Base-by-base conservation (phyloP, 2,329 filamentous ascomycete species). In the Stachybotrys chartarum region DNA sequence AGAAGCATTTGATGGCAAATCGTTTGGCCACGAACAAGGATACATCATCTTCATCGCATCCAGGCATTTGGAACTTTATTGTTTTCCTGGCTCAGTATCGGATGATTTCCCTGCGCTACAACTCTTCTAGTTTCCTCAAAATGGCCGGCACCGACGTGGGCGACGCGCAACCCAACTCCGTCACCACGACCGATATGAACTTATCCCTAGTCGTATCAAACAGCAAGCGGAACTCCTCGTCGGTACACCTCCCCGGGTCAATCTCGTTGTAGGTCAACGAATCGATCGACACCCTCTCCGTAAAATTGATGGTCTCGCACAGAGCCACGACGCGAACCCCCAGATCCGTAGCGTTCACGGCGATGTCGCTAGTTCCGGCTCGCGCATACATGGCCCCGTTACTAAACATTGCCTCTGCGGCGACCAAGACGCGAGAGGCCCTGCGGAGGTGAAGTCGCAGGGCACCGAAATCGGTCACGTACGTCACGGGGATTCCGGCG, bases 231-330 rank as follows among this genome's bases (percentile, higher is more conserved):
- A 84, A 82, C 4, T 71, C 73, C 45, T 75, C 75, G 17, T 74
- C 72, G 16, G 78, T 75, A 73, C 73, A 90, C 79, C 70, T 88
- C 83, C 72, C 90, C 66, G 70, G 92, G 80, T 73, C 91, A 59
- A 97, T 87, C 75, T 99, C 94, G 70, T 99, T 99, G 65, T 91
- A 87, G 47, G 94, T 93, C 61, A 97, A 90, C 30, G 91, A 93
- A 72, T 97, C 94, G 14, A 95, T 84, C 7, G 91, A 89, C 11
- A 97, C 90, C 56, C 91, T 87, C 86, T 75, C 82, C 32, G 65
- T 94, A 70, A 97, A 97, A 73, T 97, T 99, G 75, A 97, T 86
- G 5, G 88, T 94, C 75, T 97, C 93, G 70, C 91, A 96, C 57
- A 95, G 88, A 3, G 95, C 90, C 39, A 95, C 86, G 56, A 97